Conservation (phyloP, 2,329 filamentous ascomycete genomes). For the Phaeoacremonium minimum region DNA sequence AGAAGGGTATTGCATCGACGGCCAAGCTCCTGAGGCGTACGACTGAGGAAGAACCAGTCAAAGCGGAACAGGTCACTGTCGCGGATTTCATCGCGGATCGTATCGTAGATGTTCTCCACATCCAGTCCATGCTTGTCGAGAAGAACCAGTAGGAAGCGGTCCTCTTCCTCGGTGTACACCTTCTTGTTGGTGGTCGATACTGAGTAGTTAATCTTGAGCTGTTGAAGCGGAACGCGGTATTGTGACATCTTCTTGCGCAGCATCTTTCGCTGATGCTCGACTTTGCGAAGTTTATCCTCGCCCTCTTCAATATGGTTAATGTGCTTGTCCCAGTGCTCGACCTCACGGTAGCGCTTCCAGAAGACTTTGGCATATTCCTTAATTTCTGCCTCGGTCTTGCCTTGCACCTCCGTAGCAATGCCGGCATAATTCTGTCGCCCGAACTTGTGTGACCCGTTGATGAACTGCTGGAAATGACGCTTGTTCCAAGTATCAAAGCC, state of each 20-base stretch:
- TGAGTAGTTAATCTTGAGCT: conserved; percentile 98
- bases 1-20: conserved; percentile 90
- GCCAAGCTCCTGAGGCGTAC: conserved; percentile 88
- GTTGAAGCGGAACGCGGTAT: conserved; percentile 95
- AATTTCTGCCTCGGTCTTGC: conserved; percentile 80
- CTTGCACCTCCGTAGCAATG: conserved; percentile 87
- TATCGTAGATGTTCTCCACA: conserved; percentile 83
- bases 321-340: conserved; percentile 84
- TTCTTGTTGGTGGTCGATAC: conserved; percentile 99
- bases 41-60: conserved; percentile 98
- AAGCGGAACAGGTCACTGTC: conserved; percentile 94
- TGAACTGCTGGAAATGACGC: conserved; percentile 95
- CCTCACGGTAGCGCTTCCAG: conserved; percentile 91
- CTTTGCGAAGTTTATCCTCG: conserved; percentile 83
- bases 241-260: conserved; percentile 92
- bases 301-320: conserved; percentile 87
- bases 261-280: conserved; percentile 89
- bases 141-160: conserved; percentile 90
- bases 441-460: conserved; percentile 92
- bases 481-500: conserved; percentile 96
- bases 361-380: conserved; percentile 91
- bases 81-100: conserved; percentile 94
- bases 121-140: conserved; percentile 91
- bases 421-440: conserved; percentile 80
- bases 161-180: conserved; percentile 97